Evolutionary conservation across 2,329 filamentous ascomycete species (phyloP).

Genomic region (Talaromyces sp.): DNA sequence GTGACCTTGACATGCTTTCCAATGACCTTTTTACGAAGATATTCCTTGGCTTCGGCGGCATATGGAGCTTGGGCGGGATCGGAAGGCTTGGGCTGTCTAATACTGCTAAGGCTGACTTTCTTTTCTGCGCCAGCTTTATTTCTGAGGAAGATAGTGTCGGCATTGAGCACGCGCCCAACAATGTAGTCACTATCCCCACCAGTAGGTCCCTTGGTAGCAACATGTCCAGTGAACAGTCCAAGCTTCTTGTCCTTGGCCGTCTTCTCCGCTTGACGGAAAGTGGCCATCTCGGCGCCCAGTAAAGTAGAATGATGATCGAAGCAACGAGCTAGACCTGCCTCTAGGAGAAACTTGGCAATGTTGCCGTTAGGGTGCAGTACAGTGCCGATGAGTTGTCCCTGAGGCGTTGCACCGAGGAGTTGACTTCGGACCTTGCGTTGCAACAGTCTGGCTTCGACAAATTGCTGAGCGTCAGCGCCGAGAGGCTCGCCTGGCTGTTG

Average conservation of each 20-base stretch:
- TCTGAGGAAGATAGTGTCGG: constrained; percentile 82
- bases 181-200: constrained; percentile 71
- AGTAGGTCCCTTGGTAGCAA: constrained; percentile 60
- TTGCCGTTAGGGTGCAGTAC: constrained; percentile 87
- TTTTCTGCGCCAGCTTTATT: constrained; percentile 83
- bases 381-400: constrained; percentile 84
- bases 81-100: constrained; percentile 84
- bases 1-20: constrained; percentile 90
- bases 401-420: constrained; percentile 81
- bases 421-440: constrained; percentile 82
- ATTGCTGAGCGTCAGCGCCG: constrained; percentile 82
- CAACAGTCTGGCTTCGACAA: constrained; percentile 79
- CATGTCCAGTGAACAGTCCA: constrained; percentile 77
- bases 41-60: constrained; percentile 92
- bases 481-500: constrained; percentile 83
- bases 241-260: constrained; percentile 72
- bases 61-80: constrained; percentile 87
- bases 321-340: constrained; percentile 85
- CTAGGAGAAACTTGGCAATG: constrained; percentile 85
- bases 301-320: constrained; percentile 94
- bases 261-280: constrained; percentile 81
- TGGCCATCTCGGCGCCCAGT: constrained; percentile 82
- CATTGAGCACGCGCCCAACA: constrained; percentile 80
- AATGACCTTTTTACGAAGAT: constrained; percentile 86
- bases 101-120: constrained; percentile 86